phyloP scores from a whole-genome alignment of 139 green algal genomes.

The Asterochloris erici region DNA sequence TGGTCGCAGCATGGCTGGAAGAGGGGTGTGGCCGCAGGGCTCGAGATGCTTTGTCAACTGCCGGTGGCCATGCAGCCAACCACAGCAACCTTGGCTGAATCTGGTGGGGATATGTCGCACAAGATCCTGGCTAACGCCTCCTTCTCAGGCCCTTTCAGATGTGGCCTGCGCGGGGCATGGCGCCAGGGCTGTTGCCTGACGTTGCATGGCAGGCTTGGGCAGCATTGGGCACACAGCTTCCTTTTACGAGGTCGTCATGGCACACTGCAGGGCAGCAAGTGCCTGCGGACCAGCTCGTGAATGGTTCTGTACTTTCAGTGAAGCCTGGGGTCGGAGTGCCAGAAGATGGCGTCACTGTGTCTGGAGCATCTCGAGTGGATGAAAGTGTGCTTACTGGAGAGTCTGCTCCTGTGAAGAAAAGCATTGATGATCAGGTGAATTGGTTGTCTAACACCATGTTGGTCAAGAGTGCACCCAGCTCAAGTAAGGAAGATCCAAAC shows the following conservation, averaged over 20 bases:
- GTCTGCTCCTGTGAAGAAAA: background rate
- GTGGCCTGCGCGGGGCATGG: background rate
- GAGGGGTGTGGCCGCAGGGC: constrained; percentile 1
- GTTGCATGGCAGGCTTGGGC: background rate
- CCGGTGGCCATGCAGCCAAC: background rate
- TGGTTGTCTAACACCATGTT: too few relatives aligned
- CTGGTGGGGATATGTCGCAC: background rate
- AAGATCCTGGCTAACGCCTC: background rate
- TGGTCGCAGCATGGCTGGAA: constrained; percentile 2
- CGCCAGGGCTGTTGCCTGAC: background rate
- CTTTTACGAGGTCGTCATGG: background rate
- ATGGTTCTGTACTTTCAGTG: background rate
- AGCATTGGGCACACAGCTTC: background rate
- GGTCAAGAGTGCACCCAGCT: too few relatives aligned
- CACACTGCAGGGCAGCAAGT: constrained; percentile 1
- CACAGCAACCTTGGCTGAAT: constrained; percentile 4
- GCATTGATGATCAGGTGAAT: too few relatives aligned
- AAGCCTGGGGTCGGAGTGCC: constrained; percentile 1
- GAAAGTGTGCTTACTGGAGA: constrained; percentile 2
- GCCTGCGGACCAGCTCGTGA: background rate
- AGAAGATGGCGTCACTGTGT: background rate
- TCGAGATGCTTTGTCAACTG: constrained; percentile 2
- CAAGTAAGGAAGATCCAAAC: too few relatives aligned
- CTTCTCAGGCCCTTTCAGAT: background rate
- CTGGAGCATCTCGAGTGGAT: background rate